phyloP scores from a whole-genome alignment of 257 asterid species.

The Solanum sitiens region DNA sequence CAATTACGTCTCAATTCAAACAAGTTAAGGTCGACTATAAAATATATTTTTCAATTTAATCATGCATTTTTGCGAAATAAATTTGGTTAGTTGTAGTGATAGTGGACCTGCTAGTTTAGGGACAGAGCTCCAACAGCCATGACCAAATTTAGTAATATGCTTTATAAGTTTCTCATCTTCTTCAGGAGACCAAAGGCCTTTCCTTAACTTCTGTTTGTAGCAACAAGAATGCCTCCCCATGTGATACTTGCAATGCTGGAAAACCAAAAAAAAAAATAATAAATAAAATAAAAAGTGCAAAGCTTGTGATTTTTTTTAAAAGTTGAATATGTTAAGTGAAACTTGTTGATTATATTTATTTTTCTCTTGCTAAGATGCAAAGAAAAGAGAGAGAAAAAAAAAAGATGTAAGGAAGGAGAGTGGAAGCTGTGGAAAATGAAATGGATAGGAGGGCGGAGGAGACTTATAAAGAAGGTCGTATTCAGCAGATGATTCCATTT shows the following conservation, averaged over 20 bases:
- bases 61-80: neutral
- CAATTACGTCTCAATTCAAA: neutral
- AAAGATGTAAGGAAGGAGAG: neutral
- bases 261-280: neutral
- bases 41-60: neutral
- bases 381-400: neutral
- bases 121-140: slow-evolving; percentile 99
- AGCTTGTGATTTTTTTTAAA: neutral
- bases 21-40: neutral
- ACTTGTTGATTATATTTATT: neutral
- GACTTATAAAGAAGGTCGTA: slow-evolving; percentile 3
- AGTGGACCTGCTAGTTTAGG: slow-evolving; percentile 77
- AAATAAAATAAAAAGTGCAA: neutral
- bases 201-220: slow-evolving; percentile 74
- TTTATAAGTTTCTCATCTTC: slow-evolving; percentile 91
- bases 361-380: neutral
- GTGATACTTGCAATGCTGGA: slow-evolving; percentile 17
- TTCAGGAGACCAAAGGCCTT: slow-evolving; percentile 98
- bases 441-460: neutral
- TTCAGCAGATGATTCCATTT: neutral
- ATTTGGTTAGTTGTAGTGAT: neutral
- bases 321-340: neutral
- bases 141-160: slow-evolving; percentile 73
- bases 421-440: slow-evolving; percentile 3
- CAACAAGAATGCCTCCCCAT: slow-evolving; percentile 98